Conservation (phyloP, 208 protist genomes). For the Entamoeba moshkovskii region DNA sequence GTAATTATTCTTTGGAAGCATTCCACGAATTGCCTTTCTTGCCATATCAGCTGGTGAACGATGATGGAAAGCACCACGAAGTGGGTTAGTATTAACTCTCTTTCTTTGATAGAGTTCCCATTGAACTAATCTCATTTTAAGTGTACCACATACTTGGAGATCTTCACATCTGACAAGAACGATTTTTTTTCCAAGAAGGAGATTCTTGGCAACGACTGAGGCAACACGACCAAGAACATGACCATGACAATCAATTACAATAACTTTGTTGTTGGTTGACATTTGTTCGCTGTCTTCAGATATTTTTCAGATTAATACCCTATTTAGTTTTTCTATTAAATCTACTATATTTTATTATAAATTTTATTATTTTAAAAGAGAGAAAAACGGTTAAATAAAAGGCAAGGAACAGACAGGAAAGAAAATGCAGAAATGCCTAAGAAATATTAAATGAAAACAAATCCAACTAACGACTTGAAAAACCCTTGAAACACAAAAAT, state of each 20-base stretch:
- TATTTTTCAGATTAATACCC: no score
- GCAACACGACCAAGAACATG: constrained; percentile 27
- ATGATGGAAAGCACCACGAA: constrained; percentile 84
- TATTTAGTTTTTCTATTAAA: no score
- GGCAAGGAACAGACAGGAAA: no score
- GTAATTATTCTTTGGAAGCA: constrained; percentile 79
- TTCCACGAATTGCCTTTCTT: constrained; percentile 75
- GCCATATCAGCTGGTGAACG: constrained; percentile 84
- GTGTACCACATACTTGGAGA: neutral
- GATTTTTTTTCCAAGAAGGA: constrained; percentile 7
- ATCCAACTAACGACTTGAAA: no score
- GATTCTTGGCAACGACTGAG: constrained; percentile 20
- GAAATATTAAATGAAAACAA: no score
- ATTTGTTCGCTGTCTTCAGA: neutral
- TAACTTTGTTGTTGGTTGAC: neutral
- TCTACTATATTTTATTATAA: no score
- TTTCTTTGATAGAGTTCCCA: constrained; percentile 71
- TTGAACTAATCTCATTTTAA: constrained; percentile 22
- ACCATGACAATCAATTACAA: constrained; percentile 20
- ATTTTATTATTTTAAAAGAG: no score
- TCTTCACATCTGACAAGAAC: constrained; percentile 24
- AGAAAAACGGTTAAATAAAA: no score
- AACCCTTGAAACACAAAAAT: no score
- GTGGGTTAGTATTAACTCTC: constrained; percentile 84
- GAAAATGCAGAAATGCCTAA: no score